Base-by-base conservation (phyloP, 1,139 yeast genomes). In the Hyphopichia pseudoburtonii region DNA sequence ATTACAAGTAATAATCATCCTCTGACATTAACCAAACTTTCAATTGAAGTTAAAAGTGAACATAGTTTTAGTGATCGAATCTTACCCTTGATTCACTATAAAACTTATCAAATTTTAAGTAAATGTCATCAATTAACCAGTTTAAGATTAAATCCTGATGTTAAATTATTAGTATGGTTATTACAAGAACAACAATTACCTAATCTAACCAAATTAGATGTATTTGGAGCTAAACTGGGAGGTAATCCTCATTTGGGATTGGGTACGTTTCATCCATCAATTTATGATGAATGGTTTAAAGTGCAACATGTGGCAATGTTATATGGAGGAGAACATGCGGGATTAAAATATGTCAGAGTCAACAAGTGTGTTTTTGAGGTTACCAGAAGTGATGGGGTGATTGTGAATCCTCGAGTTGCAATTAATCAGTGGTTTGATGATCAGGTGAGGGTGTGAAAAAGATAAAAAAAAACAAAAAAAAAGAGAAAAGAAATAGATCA, bases 191-290 rank as follows among this genome's bases (percentile, higher is more conserved):
- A 14, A 8, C 15, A 27, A 10, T 27, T 27, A 16, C 60, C 63
- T 1, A 42, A 46, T 0, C 51, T 79, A 32, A 44, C 46, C 17
- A 62, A 52, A 30, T 50, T 78, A n/a, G 76, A 75, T 50, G 54
- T 78, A 1, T 67, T 73, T 41, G 83, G 82, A 0, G 54, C 66
- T 16, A 66, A 69, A 17, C 73, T 82, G 0, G 79, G 80, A 3
- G 81, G 80, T 1, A 64, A 73, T 0, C 78, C 78, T 5, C 78
- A 77, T 50, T 64, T 78, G 60, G 84, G 82, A 0, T 52, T 75
- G 18, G 80, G 76, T 12, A 74, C 71, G 59, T 60, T 66, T 3
- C 78, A 77, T 48, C 80, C 80, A 3, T 76, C 77, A 2, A 62
- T 79, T 2, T 70, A 69, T 46, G 83, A 78, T 50, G 76, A 73